Conservation (phyloP, 148 eudicot species). For the Limonium bicolor region DNA sequence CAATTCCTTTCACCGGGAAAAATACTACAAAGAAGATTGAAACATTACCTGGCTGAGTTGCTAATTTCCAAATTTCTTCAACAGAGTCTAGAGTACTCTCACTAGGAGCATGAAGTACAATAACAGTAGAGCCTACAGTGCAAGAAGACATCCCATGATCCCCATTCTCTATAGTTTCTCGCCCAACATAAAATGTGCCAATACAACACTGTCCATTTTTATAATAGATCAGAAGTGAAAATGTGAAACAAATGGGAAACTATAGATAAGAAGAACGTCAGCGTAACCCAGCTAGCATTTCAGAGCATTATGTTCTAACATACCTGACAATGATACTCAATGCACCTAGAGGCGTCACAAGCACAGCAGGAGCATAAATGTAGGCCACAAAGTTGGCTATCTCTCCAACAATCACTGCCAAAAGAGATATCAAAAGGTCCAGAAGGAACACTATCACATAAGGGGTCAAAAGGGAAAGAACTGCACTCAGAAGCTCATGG, state of each 20-base stretch:
- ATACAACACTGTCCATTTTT: constrained; percentile 41
- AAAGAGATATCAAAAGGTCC: too few relatives aligned
- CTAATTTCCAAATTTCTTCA: constrained; percentile 78
- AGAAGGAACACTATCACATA: too few relatives aligned
- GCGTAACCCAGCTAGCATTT: neutral
- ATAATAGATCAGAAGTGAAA: neutral
- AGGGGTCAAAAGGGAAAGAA: too few relatives aligned
- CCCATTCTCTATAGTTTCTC: constrained; percentile 73
- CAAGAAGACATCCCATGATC: constrained; percentile 69
- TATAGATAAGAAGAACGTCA: neutral
- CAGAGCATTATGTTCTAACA: constrained; percentile 4
- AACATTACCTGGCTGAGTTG: constrained; percentile 63
- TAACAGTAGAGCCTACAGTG: constrained; percentile 55
- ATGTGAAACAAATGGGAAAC: neutral
- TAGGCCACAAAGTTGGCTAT: constrained; percentile 78
- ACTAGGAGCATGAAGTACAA: constrained; percentile 85
- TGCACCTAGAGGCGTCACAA: constrained; percentile 90
- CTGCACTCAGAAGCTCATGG: too few relatives aligned
- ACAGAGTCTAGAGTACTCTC: constrained; percentile 62
- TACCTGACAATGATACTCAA: constrained; percentile 89
- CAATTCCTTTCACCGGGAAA: neutral
- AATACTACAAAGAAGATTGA: neutral
- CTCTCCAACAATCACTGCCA: constrained; percentile 79
- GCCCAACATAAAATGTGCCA: constrained; percentile 69
- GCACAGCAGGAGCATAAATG: constrained; percentile 90